Evolutionary conservation across 345 rosid genomes (phyloP), one percentile per base, ranked within the genome.

Genomic region (Populus simonii): DNA sequence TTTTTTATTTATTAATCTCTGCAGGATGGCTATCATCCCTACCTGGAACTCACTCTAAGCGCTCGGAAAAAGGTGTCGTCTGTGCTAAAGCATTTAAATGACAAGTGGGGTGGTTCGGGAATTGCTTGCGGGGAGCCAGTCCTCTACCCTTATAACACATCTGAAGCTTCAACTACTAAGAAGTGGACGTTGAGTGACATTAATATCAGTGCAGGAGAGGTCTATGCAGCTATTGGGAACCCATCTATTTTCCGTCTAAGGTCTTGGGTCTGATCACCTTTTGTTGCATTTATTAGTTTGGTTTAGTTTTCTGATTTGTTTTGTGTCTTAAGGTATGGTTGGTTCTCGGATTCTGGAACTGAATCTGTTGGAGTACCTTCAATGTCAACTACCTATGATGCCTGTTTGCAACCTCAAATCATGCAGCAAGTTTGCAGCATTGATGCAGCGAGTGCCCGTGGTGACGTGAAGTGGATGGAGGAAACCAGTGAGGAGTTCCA

Each of bases 21-120:
- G 29, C 66, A 90, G 99, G 96, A 90, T 65, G 96, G 99, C 20
- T 89, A 88, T 81, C 83, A 96, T 86, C 99, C 99, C 45, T 92
- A 90, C 84, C 79, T 96, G 86, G 99, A 96, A 79, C 97, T 96
- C 78, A 90, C 91, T 78, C 83, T 93, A 78, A 91, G 88, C 78
- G 79, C 88, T 67, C 72, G 89, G 71, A 93, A 91, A 83, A 91
- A 86, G 83, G 80, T 93, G 70, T 88, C 91, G 73, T 93, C 98
- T 18, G 93, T 93, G 71, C 87, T 93, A 69, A 87, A 88, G 83
- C 98, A 85, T 82, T 83, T 93, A 68, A 80, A 84, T 76, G 79
- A 74, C 80, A 91, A 93, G 81, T 93, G 98, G 98, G 90, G 89
- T 31, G 84, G 79, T 76, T 90, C 98, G 70, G 82, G 83, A 71